Conservation (phyloP, 805 yeast species). For the Candida easanensis region DNA sequence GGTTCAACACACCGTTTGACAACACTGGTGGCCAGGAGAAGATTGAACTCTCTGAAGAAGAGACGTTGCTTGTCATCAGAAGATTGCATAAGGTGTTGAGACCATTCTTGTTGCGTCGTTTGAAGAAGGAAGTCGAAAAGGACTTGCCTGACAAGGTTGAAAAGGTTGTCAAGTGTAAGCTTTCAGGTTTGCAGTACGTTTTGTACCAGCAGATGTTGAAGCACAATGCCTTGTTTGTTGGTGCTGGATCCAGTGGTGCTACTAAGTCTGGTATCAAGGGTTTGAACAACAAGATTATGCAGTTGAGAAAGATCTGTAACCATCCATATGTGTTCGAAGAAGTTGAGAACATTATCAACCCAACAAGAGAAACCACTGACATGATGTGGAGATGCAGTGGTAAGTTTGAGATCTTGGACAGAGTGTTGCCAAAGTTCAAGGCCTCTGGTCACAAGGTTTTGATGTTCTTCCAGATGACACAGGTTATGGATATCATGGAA, state of each 20-base stretch:
- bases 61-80: constrained; percentile 73
- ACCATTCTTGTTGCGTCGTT: constrained; percentile 79
- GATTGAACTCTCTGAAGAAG: constrained; percentile 82
- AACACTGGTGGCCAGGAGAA: constrained; percentile 81
- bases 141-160: constrained; percentile 84
- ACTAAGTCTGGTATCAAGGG: constrained; percentile 62
- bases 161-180: constrained; percentile 75
- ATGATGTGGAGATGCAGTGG: constrained; percentile 76
- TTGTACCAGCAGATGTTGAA: constrained; percentile 78
- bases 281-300: constrained; percentile 80
- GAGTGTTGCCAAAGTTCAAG: constrained; percentile 72
- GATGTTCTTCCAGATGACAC: constrained; percentile 87
- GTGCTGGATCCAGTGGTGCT: constrained; percentile 53
- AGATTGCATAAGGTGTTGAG: constrained; percentile 84
- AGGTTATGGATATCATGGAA: constrained; percentile 88
- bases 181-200: constrained; percentile 66
- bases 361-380: constrained; percentile 59
- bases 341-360: constrained; percentile 68
- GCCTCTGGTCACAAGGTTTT: constrained; percentile 75
- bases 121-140: constrained; percentile 84
- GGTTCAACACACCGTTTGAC: constrained; percentile 89
- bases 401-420: constrained; percentile 74
- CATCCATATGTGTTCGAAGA: constrained; percentile 88
- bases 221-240: constrained; percentile 64
- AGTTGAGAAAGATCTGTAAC: constrained; percentile 77